Percentiles rank a stretch among this genome's conserved stretches.
Conservation (phyloP, 306 rosid species). For the Myrica gale region DNA sequence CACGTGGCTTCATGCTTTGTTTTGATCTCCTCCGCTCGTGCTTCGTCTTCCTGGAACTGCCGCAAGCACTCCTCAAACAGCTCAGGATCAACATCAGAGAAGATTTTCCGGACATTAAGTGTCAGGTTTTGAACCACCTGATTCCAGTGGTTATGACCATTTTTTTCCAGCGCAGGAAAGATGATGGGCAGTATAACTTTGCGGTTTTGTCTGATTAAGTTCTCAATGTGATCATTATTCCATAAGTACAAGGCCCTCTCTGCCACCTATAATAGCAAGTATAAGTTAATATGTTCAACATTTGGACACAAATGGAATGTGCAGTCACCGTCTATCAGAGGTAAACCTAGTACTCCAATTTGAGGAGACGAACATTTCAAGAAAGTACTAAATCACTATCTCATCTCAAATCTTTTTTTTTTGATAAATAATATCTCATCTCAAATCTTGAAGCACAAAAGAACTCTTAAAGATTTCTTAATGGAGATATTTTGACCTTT, state of each 20-base stretch:
- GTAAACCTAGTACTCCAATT: not conserved
- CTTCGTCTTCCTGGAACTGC: constrained; percentile 58
- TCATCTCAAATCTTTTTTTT: not conserved
- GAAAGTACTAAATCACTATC: not conserved
- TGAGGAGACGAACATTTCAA: not conserved
- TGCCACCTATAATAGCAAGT: constrained; percentile 57
- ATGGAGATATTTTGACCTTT: not conserved
- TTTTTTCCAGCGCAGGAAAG: constrained; percentile 73
- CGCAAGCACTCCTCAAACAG: constrained; percentile 56
- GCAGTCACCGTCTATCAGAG: not conserved
- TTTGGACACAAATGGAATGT: not conserved
- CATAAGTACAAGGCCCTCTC: constrained; percentile 74
- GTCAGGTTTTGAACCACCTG: constrained; percentile 64
- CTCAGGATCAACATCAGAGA: constrained; percentile 57
- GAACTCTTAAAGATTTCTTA: not conserved
- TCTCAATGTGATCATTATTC: constrained; percentile 71
- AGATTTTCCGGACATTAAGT: constrained; percentile 53
- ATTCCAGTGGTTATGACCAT: constrained; percentile 61
- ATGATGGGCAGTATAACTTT: constrained; percentile 62
- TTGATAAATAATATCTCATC: too few relatives aligned
- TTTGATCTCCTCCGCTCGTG: constrained; percentile 37
- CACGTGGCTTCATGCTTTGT: constrained; percentile 47
- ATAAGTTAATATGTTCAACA: not conserved
- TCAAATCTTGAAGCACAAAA: not conserved
- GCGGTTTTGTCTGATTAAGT: constrained; percentile 53